These are phyloP conservation scores for Trametes elegans DNA, from an alignment of 768 basidiomycete genomes.

Conservation along the genomic window DNA sequence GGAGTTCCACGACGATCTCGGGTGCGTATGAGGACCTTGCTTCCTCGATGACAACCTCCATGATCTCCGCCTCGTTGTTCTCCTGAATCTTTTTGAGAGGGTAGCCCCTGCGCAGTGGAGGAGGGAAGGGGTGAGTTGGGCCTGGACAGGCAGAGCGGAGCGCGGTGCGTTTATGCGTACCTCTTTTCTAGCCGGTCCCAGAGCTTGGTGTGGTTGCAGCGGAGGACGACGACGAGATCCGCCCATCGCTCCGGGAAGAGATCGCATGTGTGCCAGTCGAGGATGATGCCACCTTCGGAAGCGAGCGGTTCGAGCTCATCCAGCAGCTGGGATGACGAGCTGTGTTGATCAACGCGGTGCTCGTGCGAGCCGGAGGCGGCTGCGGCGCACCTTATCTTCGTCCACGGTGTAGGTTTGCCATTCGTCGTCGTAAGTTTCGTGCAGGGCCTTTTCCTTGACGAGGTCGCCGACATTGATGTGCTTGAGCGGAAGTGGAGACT, in stretches of 20 bases:
- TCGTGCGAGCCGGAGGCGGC: background rate
- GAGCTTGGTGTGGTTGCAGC: conserved; percentile 81
- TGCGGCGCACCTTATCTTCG: conserved; percentile 81
- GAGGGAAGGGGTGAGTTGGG: background rate
- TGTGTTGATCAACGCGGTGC: conserved; percentile 6
- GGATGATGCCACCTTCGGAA: conserved; percentile 71
- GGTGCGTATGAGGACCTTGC: conserved; percentile 80
- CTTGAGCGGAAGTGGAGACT: conserved; percentile 65
- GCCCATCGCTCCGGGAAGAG: conserved; percentile 95
- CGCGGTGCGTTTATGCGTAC: conserved; percentile 40
- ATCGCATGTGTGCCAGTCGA: conserved; percentile 96
- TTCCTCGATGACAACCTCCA: conserved; percentile 89
- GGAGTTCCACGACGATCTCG: conserved; percentile 85
- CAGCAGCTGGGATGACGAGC: conserved; percentile 54
- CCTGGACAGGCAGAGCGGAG: background rate
- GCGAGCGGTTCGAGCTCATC: conserved; percentile 82
- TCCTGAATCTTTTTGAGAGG: conserved; percentile 93
- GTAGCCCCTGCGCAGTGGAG: conserved; percentile 58
- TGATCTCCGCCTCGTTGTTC: conserved; percentile 98
- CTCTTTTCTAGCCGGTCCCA: conserved; percentile 92
- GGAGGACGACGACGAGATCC: conserved; percentile 90
- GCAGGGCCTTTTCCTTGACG: conserved; percentile 79
- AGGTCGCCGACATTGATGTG: conserved; percentile 91
- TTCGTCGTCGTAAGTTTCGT: conserved; percentile 86
- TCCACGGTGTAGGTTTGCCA: conserved; percentile 95